These are phyloP conservation scores for Acer campestre DNA, from an alignment of 345 rosid species.

Conservation along the genomic window DNA sequence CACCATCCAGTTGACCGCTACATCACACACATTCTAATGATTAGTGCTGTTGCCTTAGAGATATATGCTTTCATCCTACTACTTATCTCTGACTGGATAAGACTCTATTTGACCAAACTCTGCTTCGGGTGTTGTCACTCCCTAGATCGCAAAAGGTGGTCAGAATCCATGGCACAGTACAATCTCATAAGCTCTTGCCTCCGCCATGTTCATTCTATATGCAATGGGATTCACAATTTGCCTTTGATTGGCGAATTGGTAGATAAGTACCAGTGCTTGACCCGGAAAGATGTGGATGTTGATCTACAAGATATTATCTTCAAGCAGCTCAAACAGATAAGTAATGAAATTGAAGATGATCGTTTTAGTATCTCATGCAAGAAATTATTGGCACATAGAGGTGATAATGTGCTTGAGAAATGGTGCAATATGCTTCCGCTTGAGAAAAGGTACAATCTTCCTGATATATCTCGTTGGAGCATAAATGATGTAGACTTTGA, in stretches of 20 bases:
- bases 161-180: not conserved
- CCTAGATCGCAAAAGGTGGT: not conserved
- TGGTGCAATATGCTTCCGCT: not conserved
- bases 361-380: not conserved
- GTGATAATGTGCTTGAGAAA: not conserved
- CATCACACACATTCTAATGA: not conserved
- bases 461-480: slow-evolving; percentile 10
- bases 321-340: not conserved
- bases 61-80: not conserved
- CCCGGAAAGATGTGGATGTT: not conserved
- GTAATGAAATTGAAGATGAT: not conserved
- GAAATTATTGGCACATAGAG: not conserved
- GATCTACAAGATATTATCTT: not conserved
- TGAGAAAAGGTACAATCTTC: not conserved
- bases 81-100: not conserved
- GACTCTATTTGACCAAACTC: not conserved
- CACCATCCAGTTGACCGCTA: not conserved
- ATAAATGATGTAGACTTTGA: slow-evolving; percentile 18
- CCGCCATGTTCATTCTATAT: not conserved
- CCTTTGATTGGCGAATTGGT: not conserved
- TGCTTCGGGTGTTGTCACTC: too few relatives aligned
- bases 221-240: not conserved
- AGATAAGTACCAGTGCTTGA: not conserved
- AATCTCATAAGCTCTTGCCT: not conserved
- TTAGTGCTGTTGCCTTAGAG: slow-evolving; percentile 2